Conservation (phyloP, 1,139 yeast species). For the Blastobotrys arbuscula region DNA sequence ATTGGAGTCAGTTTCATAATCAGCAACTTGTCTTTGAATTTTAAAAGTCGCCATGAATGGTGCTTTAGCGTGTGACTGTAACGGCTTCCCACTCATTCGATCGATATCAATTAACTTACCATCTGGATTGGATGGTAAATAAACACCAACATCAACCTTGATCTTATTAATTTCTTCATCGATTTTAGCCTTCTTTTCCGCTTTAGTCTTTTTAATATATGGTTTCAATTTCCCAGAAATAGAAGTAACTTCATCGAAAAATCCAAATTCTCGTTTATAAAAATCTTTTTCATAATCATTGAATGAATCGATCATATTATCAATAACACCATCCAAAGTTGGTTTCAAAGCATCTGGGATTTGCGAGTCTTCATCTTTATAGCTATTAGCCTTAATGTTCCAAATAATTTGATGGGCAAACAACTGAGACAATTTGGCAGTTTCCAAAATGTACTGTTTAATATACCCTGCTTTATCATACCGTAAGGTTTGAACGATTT, state of each 20-base stretch:
- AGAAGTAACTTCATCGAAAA: slow-evolving; percentile 85
- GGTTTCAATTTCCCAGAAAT: slow-evolving; percentile 95
- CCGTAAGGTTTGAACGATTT: slow-evolving; percentile 87
- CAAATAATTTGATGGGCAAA: slow-evolving; percentile 98
- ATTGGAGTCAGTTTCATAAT: slow-evolving; percentile 36
- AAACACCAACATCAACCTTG: slow-evolving; percentile 74
- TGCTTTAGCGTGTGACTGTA: slow-evolving; percentile 98
- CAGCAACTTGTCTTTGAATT: slow-evolving; percentile 52
- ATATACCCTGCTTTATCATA: slow-evolving; percentile 81
- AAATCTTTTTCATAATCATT: slow-evolving; percentile 55
- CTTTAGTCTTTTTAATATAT: slow-evolving; percentile 85
- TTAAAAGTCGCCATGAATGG: slow-evolving; percentile 97
- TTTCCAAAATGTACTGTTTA: slow-evolving; percentile 81
- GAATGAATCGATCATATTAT: slow-evolving; percentile 60
- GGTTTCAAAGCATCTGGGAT: slow-evolving; percentile 84
- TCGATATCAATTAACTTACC: slow-evolving; percentile 91
- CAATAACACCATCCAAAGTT: slow-evolving; percentile 65
- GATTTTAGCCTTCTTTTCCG: slow-evolving; percentile 92
- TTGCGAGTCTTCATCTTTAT: slow-evolving; percentile 72
- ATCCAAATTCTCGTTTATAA: slow-evolving; percentile 79
- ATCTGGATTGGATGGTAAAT: slow-evolving; percentile 94
- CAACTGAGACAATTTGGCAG: slow-evolving; percentile 83
- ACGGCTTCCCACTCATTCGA: slow-evolving; percentile 88
- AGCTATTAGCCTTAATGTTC: slow-evolving; percentile 95
- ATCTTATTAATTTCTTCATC: slow-evolving; percentile 93